Conservation (phyloP, 164 flowering plant genomes). For the Houttuynia cordata region DNA sequence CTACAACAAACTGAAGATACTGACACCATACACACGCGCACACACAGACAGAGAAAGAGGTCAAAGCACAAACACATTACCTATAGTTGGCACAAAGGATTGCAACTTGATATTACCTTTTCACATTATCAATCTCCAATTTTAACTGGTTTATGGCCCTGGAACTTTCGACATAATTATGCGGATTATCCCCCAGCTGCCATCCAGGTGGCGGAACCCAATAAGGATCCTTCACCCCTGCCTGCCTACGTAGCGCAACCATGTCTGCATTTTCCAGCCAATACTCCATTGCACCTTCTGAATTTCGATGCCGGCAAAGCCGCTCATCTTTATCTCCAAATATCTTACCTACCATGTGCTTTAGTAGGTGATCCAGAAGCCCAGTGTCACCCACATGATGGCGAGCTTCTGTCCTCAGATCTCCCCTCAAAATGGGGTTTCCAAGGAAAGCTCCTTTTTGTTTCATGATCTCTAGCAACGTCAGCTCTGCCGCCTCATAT, state of each 20-base stretch:
- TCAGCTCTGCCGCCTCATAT: conserved; percentile 58
- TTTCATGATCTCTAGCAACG: conserved; percentile 57
- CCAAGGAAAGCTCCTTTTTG: conserved; percentile 42
- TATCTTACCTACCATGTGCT: conserved; percentile 77
- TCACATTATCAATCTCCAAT: background rate
- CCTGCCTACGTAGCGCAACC: conserved; percentile 45
- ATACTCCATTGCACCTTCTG: conserved; percentile 89
- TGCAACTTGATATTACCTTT: background rate
- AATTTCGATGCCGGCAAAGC: conserved; percentile 65
- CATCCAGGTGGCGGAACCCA: conserved; percentile 86
- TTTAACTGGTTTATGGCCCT: background rate
- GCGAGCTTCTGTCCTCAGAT: conserved; percentile 53
- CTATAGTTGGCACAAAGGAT: background rate
- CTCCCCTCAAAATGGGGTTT: conserved; percentile 58
- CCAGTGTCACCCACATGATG: conserved; percentile 87
- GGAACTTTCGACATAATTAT: background rate
- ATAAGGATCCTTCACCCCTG: conserved; percentile 68
- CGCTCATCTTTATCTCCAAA: conserved; percentile 59
- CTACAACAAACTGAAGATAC: too few relatives aligned
- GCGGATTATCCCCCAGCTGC: conserved; percentile 58
- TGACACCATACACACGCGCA: too few relatives aligned
- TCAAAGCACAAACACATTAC: background rate
- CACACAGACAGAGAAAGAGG: background rate
- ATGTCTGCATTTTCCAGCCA: conserved; percentile 76
- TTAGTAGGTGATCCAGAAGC: conserved; percentile 69